Evolutionary conservation across 2,329 filamentous ascomycete species (phyloP).

Genomic region (Pyrenochaeta sp.): DNA sequence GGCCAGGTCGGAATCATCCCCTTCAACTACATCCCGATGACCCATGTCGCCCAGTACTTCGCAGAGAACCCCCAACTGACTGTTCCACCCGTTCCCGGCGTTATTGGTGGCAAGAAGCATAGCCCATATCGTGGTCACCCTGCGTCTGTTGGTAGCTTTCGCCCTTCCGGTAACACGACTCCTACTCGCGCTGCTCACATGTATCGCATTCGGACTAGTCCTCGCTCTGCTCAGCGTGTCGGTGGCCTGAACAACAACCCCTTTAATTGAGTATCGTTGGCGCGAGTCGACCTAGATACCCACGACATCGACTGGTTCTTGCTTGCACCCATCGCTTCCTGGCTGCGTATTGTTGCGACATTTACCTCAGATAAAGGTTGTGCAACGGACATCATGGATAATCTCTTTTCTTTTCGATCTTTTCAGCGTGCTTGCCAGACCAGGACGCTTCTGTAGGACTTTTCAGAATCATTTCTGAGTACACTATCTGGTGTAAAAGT

Average conservation of each 20-base stretch:
- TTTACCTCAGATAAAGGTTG: constrained; percentile 7
- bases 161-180: constrained; percentile 6
- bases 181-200: constrained; percentile 19
- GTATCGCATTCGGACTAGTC: constrained; percentile 11
- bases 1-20: constrained; percentile 29
- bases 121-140: constrained; percentile 4
- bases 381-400: constrained; percentile 3
- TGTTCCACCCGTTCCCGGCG: constrained; percentile 21
- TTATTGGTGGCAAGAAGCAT: constrained; percentile 31
- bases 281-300: not conserved
- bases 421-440: constrained; percentile 24
- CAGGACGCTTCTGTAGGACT: constrained; percentile 14
- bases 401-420: constrained; percentile 19
- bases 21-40: constrained; percentile 40
- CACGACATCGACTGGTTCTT: constrained; percentile 1
- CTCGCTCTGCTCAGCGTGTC: constrained; percentile 11
- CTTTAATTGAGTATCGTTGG: constrained; percentile 17
- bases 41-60: constrained; percentile 30
- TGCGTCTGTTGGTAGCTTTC: not conserved
- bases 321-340: constrained; percentile 3
- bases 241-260: constrained; percentile 14
- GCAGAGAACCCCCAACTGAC: constrained; percentile 12
- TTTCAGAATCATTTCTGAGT: constrained; percentile 12
- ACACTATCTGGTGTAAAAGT: constrained; percentile 16
- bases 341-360: constrained; percentile 9